phyloP scores from a whole-genome alignment of 306 rosid species.

The Malus asiatica region DNA sequence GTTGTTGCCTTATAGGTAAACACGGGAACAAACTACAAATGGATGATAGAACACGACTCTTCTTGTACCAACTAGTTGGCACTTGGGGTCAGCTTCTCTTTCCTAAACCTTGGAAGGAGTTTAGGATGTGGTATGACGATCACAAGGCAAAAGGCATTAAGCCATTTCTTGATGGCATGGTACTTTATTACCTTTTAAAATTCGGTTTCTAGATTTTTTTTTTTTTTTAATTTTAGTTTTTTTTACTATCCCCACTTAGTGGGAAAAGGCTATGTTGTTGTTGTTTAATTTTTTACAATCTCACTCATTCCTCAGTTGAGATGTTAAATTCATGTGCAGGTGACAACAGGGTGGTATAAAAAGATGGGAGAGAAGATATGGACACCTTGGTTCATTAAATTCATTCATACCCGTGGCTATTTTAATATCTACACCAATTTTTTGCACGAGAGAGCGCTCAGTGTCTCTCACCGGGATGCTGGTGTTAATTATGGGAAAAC shows the following conservation, averaged over 20 bases:
- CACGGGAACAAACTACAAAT: conserved; percentile 72
- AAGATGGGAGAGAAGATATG: conserved; percentile 90
- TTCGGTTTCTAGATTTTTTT: too few species aligned
- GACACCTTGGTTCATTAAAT: conserved; percentile 98
- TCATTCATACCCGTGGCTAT: conserved; percentile 74
- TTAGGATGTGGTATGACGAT: conserved; percentile 86
- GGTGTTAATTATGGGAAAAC: conserved; percentile 95
- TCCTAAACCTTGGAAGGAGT: conserved; percentile 97
- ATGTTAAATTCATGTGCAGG: conserved; percentile 44
- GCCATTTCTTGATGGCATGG: conserved; percentile 92
- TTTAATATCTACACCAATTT: conserved; percentile 74
- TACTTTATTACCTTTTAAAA: conserved; percentile 12
- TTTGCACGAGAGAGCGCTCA: conserved; percentile 71
- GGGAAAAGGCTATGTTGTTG: too few species aligned
- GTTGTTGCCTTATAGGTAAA: conserved; percentile 50
- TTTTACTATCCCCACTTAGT: not conserved
- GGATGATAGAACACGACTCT: conserved; percentile 53
- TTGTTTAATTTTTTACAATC: not conserved
- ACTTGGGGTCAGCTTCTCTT: conserved; percentile 99
- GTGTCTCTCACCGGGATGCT: conserved; percentile 91
- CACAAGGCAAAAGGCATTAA: conserved; percentile 67
- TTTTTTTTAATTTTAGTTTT: not conserved
- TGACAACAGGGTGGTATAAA: conserved; percentile 89
- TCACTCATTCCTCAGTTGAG: conserved; percentile 14
- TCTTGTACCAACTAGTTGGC: conserved; percentile 86